These are phyloP conservation scores for Dovyalis caffra DNA, from an alignment of 345 rosid genomes.

Conservation along the genomic window DNA sequence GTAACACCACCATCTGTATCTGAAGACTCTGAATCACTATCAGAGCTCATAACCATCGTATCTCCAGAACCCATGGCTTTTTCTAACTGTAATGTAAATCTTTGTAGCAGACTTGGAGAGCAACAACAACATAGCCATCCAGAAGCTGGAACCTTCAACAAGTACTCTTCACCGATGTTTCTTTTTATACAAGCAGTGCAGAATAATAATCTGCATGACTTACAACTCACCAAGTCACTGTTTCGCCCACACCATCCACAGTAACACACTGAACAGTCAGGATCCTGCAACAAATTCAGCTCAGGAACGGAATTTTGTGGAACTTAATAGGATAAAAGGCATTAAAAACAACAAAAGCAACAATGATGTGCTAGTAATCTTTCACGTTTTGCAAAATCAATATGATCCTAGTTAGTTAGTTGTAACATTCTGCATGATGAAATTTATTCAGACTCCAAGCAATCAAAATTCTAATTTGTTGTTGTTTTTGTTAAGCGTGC, in stretches of 20 bases:
- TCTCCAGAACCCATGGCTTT: constrained; percentile 59
- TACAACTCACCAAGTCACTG: constrained; percentile 68
- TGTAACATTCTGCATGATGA: background rate
- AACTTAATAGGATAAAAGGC: background rate
- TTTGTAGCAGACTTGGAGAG: constrained; percentile 67
- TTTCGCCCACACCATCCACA: constrained; percentile 92
- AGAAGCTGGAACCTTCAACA: constrained; percentile 57
- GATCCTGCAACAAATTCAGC: constrained; percentile 49
- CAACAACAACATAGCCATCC: constrained; percentile 91
- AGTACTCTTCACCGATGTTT: constrained; percentile 73
- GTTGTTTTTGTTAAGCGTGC: background rate
- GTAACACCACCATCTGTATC: constrained; percentile 48
- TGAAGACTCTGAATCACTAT: constrained; percentile 65
- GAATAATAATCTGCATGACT: constrained; percentile 69
- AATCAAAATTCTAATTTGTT: background rate
- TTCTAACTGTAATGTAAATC: constrained; percentile 63
- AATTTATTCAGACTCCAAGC: background rate
- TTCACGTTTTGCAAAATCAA: background rate
- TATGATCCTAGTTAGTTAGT: background rate
- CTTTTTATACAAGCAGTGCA: constrained; percentile 72
- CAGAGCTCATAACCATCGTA: constrained; percentile 47
- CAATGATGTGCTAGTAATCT: background rate
- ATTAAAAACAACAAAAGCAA: background rate
- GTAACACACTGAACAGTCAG: constrained; percentile 60
- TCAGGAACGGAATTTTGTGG: constrained; percentile 6